Base-by-base conservation (phyloP, 2,329 filamentous ascomycete species). In the Fusarium tjaetaba region DNA sequence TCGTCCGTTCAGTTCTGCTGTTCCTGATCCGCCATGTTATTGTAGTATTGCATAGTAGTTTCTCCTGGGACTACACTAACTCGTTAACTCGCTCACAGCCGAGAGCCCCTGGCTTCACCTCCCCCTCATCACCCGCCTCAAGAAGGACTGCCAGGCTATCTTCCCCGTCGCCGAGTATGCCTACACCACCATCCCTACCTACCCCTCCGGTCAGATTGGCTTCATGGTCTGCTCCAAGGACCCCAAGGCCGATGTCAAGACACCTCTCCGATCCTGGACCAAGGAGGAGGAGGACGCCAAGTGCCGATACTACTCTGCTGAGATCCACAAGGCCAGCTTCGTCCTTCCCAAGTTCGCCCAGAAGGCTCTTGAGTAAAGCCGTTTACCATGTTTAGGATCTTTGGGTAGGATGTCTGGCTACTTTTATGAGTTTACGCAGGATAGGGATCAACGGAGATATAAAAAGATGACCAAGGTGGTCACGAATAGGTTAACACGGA, bases 221-320 rank as follows among this genome's bases (percentile, higher is more conserved):
- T 99, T 99, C 92, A 98, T 99, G 95, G 94, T 99, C 82, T 98
- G 96, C 92, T 94, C 89, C 92, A 98, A 99, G 91, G 96, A 98
- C 82, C 87, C 91, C 82, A 91, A 85, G 81, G 90, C 92, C 83
- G 90, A 99, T 85, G 89, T 98, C 82, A 94, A 90, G 84, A 93
- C 92, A 85, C 96, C 96, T 61, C 81, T 98, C 72, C 93, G 96
- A 81, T 88, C 85, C 79, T 97, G 95, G 92, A 88, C 90, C 73
- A 82, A 88, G 74, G 95, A 97, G 85, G 95, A 98, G 86, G 96
- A 99, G 90, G 92, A 94, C 81, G 92, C 94, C 85, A 88, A 96
- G 79, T 97, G 94, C 93, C 90, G 90, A 83, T 99, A 99, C 91
- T 99, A 99, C 90, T 98, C 95, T 88, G 89, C 94, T 82, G 94